Base-by-base conservation (phyloP, 345 rosid genomes). In the Salix arbutifolia region DNA sequence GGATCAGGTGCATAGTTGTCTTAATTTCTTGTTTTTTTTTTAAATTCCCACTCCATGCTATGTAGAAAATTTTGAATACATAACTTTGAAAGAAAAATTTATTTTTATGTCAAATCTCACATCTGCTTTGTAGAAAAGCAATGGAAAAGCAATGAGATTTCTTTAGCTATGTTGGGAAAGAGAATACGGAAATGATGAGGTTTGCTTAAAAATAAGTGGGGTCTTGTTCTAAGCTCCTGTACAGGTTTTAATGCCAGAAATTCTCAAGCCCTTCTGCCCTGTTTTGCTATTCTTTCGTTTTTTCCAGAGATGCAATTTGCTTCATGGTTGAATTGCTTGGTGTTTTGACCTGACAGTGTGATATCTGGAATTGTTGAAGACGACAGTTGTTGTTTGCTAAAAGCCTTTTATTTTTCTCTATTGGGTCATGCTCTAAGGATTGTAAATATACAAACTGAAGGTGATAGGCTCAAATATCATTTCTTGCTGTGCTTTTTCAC, bases 341-440 rank as follows among this genome's bases (percentile, higher is more conserved):
- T 13, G 12, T n/a, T n/a, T 23, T 12, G 70, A 7, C 61, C 14
- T 0, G 26, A 12, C 61, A 48, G 62, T 17, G 60, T n/a, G 37
- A 38, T 21, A 73, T 38, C 68, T 61, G 68, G 76, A 68, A 26
- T 19, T 73, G 1, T 28, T 42, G 50, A 72, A n/a, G 66, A 72
- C n/a, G 42, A 21, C 52, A 72, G 75, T 35, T 35, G 4, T 3
- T 17, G 6, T 28, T 30, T 74, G 42, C 50, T 26, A 66, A 12
- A 31, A 23, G 6, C 2, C 4, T 16, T 69, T 68, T 23, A n/a
- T n/a, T n/a, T n/a, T 6, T 68, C 52, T 48, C n/a, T 33, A 33
- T 65, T 3, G 23, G 69, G 1, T 31, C n/a, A 38, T 28, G 38
- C 42, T 65, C 35, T 12, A 28, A 65, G 37, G 19, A 14, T n/a